A percentile compares a stretch with the other conserved stretches of the same genome.
Conservation (phyloP, 2,329 filamentous ascomycete genomes). For the Capronia epimyces region DNA sequence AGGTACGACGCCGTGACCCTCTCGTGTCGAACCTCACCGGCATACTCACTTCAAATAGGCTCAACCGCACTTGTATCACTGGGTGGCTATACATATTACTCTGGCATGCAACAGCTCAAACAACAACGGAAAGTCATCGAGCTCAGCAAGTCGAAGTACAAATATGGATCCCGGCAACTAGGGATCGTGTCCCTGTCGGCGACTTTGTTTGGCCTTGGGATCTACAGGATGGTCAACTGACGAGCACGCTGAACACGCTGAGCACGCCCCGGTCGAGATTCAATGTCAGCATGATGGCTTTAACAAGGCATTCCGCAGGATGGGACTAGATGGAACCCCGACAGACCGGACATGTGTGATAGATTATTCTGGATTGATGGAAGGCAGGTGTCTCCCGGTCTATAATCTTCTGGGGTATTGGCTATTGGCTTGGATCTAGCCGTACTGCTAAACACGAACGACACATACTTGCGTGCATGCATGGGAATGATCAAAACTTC, state of each 20-base stretch:
- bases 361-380: neutral
- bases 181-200: slow-evolving; percentile 65
- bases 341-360: neutral
- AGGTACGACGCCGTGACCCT: slow-evolving; percentile 49
- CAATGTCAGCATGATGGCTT: too few relatives aligned
- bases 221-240: slow-evolving; percentile 62
- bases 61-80: slow-evolving; percentile 70
- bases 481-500: slow-evolving; percentile 16
- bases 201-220: slow-evolving; percentile 61
- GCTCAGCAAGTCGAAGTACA: slow-evolving; percentile 63
- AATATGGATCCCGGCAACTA: slow-evolving; percentile 63
- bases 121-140: slow-evolving; percentile 58
- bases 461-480: slow-evolving; percentile 11
- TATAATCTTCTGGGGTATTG: neutral
- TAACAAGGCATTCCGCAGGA: too few relatives aligned
- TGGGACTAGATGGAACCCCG: neutral
- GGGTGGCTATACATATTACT: slow-evolving; percentile 70
- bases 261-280: too few relatives aligned
- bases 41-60: slow-evolving; percentile 44
- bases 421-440: neutral
- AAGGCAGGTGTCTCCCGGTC: neutral
- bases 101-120: slow-evolving; percentile 66
- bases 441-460: neutral
- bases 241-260: neutral
- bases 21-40: neutral